Base-by-base conservation (phyloP, 176 grass and related monocot genomes). In the Ensete glaucum region DNA sequence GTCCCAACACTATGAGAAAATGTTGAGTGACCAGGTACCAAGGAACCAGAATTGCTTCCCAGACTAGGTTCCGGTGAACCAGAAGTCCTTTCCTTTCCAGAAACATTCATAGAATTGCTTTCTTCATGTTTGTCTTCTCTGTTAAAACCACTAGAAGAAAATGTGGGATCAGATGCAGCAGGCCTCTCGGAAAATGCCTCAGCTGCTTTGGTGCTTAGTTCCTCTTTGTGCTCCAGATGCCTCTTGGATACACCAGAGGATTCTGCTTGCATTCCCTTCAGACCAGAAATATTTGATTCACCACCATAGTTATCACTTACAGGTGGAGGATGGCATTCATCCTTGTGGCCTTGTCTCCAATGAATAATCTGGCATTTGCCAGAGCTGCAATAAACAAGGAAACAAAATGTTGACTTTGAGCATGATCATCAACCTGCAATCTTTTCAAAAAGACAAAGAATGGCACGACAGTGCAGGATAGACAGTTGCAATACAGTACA, bases 291-390 rank as follows among this genome's bases (percentile, higher is more conserved):
- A 64, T 64, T 57, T 56, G 25, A 58, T 87, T 17, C 58, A 16
- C 50, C 22, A 20, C 53, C 77, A 29, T 66, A 58, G 50, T 76
- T 85, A 69, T 82, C 63, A 86, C 65, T 70, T 71, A 73, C 20
- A 81, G 57, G 52, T 87, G 64, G 54, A 62, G 80, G 85, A 65
- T 73, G 72, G 65, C 94, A 98, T 80, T 89, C 82, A 68, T 89
- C 88, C 81, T 88, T 93, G 82, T 98, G 95, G 56, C 84, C 95
- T 85, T 84, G 82, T 84, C 95, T 91, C 95, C 90, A 94, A 59
- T 98, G 90, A 76, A 77, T 78, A 76, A 91, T 94, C 48, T 98
- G 95, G 67, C 95, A 98, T 73, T 88, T 91, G 34, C 89, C 71
- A 55, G 95, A 85, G 72, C 95, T 94, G 86, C 77, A 85, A 81